phyloP scores from a whole-genome alignment of 2,329 filamentous ascomycete genomes.

The Ophidiomyces ophidiicola region DNA sequence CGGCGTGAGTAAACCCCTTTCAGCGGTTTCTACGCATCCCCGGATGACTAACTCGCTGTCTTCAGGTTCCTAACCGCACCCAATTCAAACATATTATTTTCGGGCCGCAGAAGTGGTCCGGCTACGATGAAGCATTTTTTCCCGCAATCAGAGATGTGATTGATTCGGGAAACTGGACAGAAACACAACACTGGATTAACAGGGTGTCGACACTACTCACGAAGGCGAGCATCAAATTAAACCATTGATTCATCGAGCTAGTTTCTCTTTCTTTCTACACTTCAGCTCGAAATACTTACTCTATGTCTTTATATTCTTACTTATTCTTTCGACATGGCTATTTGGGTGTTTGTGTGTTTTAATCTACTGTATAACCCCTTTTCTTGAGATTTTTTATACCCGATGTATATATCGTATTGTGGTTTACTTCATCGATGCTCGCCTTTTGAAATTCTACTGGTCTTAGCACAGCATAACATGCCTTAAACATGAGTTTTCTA shows the following conservation, averaged over 20 bases:
- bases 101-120: slow-evolving; percentile 67
- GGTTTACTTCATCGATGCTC: neutral
- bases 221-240: slow-evolving; percentile 44
- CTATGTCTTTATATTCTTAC: no score
- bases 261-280: neutral
- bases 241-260: slow-evolving; percentile 16
- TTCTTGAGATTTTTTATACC: slow-evolving; percentile 1
- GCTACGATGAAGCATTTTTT: slow-evolving; percentile 56
- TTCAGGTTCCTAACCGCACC: slow-evolving; percentile 65
- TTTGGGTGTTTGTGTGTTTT: no score
- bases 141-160: slow-evolving; percentile 77
- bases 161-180: slow-evolving; percentile 55
- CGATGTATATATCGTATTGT: neutral
- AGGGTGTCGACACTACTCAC: slow-evolving; percentile 59
- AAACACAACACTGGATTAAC: slow-evolving; percentile 55
- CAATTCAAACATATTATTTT: slow-evolving; percentile 93
- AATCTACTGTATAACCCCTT: neutral
- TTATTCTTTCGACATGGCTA: neutral
- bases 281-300: no score
- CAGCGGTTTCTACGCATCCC: slow-evolving; percentile 2
- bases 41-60: slow-evolving; percentile 3
- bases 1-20: slow-evolving; percentile 50
- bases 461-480: neutral
- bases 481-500: no score
- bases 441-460: neutral